A percentile compares a stretch with the other conserved stretches of the same genome.
phyloP scores from a whole-genome alignment of 2,329 filamentous ascomycete species.

The Penicillium capsulatum region DNA sequence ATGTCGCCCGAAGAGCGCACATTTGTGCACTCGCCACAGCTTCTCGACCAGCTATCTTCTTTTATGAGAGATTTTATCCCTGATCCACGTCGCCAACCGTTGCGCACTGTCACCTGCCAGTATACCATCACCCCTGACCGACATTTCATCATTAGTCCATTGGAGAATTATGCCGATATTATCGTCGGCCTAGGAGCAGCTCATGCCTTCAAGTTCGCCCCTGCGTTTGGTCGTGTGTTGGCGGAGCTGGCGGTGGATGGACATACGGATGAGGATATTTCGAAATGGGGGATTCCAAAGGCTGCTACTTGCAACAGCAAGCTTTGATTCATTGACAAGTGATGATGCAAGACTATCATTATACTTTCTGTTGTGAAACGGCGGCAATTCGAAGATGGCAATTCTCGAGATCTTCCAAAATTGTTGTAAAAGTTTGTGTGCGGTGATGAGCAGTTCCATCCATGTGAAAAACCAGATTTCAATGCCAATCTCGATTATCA shows the following conservation, averaged over 20 bases:
- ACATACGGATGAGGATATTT: slow-evolving; percentile 22
- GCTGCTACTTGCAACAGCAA: slow-evolving; percentile 8
- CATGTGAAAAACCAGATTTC: too few relatives aligned
- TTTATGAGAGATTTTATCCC: slow-evolving; percentile 24
- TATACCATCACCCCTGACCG: slow-evolving; percentile 29
- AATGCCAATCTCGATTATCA: too few relatives aligned
- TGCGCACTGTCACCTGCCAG: slow-evolving; percentile 29
- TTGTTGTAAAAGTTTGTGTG: too few relatives aligned
- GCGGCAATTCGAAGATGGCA: too few relatives aligned
- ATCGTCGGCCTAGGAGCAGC: slow-evolving; percentile 23
- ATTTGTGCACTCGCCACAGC: slow-evolving; percentile 24
- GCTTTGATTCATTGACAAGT: slow-evolving; percentile 5
- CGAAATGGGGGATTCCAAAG: slow-evolving; percentile 21
- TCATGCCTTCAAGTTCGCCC: slow-evolving; percentile 29
- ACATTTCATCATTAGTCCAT: slow-evolving; percentile 26
- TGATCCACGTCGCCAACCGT: slow-evolving; percentile 17
- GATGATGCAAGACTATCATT: not conserved
- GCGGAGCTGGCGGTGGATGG: slow-evolving; percentile 27
- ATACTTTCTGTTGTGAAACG: too few relatives aligned
- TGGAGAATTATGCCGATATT: slow-evolving; percentile 20
- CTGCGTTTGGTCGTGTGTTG: slow-evolving; percentile 23
- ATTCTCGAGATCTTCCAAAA: too few relatives aligned
- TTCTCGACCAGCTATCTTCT: slow-evolving; percentile 18
- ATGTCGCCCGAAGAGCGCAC: slow-evolving; percentile 28
- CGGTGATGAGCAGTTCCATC: too few relatives aligned